Percentiles rank a stretch among this genome's conserved stretches.
Conservation (phyloP, 192 early-diverging fungal species). For the Chytriomyces sp. region DNA sequence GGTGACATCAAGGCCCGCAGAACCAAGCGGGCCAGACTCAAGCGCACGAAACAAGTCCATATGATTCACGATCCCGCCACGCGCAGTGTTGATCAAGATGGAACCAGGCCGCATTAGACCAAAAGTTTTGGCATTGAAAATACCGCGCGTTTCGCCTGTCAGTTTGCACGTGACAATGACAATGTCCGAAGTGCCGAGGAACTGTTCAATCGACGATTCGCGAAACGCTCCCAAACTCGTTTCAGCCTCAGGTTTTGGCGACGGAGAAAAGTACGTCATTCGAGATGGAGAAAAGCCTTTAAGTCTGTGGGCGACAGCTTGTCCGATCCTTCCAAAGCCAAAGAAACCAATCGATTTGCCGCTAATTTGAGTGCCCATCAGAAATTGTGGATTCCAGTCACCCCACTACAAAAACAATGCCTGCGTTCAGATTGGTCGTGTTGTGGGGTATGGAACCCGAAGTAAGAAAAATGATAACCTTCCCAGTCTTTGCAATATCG, state of each 20-base stretch:
- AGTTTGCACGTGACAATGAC: constrained; percentile 78
- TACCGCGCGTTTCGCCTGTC: constrained; percentile 67
- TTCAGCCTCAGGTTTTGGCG: constrained; percentile 55
- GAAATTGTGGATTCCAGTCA: constrained; percentile 67
- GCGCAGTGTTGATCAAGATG: constrained; percentile 80
- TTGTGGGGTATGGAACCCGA: constrained; percentile 16
- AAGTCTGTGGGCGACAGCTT: constrained; percentile 73
- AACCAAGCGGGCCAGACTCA: constrained; percentile 59
- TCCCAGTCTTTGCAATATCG: constrained; percentile 53
- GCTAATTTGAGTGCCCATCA: constrained; percentile 74
- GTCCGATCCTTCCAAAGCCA: constrained; percentile 83
- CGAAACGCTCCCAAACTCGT: constrained; percentile 52
- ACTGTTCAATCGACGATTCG: constrained; percentile 55
- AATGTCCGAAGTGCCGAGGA: constrained; percentile 72
- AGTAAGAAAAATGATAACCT: constrained; percentile 34
- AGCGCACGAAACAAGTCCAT: constrained; percentile 71
- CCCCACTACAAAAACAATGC: constrained; percentile 52
- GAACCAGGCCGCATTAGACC: constrained; percentile 68
- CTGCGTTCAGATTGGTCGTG: constrained; percentile 10
- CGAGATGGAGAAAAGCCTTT: constrained; percentile 70
- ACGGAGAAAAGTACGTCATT: constrained; percentile 68
- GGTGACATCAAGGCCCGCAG: constrained; percentile 85
- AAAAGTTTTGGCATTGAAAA: constrained; percentile 74
- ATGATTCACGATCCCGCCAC: constrained; percentile 82
- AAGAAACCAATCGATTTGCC: constrained; percentile 84